Conservation (phyloP, 768 basidiomycete species). For the Hypholoma fasciculare region DNA sequence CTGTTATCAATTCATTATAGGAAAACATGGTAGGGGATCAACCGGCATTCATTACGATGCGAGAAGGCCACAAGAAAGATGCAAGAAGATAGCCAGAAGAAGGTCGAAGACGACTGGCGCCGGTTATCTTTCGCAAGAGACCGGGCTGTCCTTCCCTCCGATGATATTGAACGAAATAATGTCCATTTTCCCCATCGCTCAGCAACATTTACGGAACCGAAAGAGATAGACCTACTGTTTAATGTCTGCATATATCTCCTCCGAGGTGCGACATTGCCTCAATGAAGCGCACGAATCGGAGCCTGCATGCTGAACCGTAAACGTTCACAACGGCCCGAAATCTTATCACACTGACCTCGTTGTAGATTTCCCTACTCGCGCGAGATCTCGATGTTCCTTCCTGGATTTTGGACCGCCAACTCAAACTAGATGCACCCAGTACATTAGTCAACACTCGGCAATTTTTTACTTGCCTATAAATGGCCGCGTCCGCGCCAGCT, state of each 20-base stretch:
- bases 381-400: constrained; percentile 4
- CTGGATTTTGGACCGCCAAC: background rate
- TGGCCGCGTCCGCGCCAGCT: background rate
- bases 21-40: constrained; percentile 3
- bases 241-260: background rate
- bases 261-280: constrained; percentile 3
- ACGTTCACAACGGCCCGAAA: constrained; percentile 10
- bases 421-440: background rate
- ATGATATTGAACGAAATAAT: constrained; percentile 7
- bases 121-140: constrained; percentile 16
- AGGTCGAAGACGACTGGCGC: background rate
- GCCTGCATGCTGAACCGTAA: background rate
- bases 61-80: constrained; percentile 7
- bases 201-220: background rate
- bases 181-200: background rate
- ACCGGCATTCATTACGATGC: constrained; percentile 17
- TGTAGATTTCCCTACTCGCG: constrained; percentile 8
- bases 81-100: no score
- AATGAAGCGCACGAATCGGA: constrained; percentile 4
- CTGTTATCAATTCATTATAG: constrained; percentile 1
- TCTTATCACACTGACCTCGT: constrained; percentile 11
- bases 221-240: no score
- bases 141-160: constrained; percentile 14
- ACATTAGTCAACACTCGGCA: background rate
- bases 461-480: constrained; percentile 2